phyloP scores from a whole-genome alignment of 768 basidiomycete genomes.

The Pisolithus microcarpus region DNA sequence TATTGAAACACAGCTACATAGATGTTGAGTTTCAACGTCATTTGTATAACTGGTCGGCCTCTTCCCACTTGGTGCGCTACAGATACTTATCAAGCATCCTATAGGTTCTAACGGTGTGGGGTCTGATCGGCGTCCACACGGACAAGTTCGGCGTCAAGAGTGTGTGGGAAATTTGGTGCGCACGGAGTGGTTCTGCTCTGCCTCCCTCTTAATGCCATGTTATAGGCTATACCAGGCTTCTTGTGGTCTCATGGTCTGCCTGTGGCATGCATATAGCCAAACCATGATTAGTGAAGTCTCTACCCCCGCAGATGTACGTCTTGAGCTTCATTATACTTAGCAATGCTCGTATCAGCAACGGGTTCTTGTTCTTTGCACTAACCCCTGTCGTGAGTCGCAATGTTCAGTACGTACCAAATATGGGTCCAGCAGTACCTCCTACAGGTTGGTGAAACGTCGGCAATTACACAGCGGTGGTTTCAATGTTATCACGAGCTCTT shows the following conservation, averaged over 20 bases:
- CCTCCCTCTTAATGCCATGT: neutral
- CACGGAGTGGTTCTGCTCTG: neutral
- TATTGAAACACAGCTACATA: constrained; percentile 16
- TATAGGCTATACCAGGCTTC: constrained; percentile 34
- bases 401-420: neutral
- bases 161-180: constrained; percentile 72
- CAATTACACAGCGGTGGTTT: constrained; percentile 73
- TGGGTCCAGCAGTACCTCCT: neutral
- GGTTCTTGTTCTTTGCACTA: constrained; percentile 71
- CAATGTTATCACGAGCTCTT: constrained; percentile 59
- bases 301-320: constrained; percentile 55
- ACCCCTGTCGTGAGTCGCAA: constrained; percentile 52
- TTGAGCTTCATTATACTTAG: neutral
- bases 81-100: neutral
- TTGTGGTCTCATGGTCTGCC: constrained; percentile 68
- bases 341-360: constrained; percentile 4
- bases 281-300: constrained; percentile 81
- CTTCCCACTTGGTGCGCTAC: neutral
- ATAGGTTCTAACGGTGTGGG: constrained; percentile 64
- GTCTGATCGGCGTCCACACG: constrained; percentile 70
- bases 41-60: constrained; percentile 58
- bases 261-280: constrained; percentile 78
- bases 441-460: constrained; percentile 67
- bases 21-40: constrained; percentile 67
- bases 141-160: constrained; percentile 75